Conservation (phyloP, 306 rosid species). For the Casuarina equisetifolia region DNA sequence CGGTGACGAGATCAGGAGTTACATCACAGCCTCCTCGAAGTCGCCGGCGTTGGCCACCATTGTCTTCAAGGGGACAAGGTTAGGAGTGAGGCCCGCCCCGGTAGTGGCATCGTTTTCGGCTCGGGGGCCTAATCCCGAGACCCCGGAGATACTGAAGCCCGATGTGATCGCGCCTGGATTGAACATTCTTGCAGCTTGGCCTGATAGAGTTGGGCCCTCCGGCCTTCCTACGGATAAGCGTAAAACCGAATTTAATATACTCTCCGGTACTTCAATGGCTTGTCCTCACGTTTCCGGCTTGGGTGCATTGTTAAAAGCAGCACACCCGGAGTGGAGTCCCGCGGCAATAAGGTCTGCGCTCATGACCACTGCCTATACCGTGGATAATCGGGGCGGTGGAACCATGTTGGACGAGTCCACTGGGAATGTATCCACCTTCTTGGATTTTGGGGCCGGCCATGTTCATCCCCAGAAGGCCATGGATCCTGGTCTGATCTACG, state of each 20-base stretch:
- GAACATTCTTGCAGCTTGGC: constrained; percentile 97
- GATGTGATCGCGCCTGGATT: constrained; percentile 86
- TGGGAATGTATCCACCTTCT: constrained; percentile 67
- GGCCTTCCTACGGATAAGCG: constrained; percentile 68
- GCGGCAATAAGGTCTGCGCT: constrained; percentile 81
- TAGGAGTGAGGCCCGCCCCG: constrained; percentile 80
- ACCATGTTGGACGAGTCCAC: constrained; percentile 77
- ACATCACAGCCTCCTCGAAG: constrained; percentile 38
- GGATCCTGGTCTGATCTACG: constrained; percentile 81
- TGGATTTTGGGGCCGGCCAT: constrained; percentile 86
- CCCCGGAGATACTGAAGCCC: constrained; percentile 84
- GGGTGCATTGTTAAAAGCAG: constrained; percentile 85
- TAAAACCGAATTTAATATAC: constrained; percentile 72
- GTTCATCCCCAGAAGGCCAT: constrained; percentile 84
- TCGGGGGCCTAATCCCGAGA: constrained; percentile 82
- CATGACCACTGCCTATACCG: constrained; percentile 80
- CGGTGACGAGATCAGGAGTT: constrained; percentile 65
- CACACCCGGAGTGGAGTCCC: constrained; percentile 91
- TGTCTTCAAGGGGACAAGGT: constrained; percentile 68
- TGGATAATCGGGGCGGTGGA: constrained; percentile 60
- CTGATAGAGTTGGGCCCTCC: constrained; percentile 78
- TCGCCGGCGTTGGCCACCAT: constrained; percentile 55
- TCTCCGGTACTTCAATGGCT: constrained; percentile 93
- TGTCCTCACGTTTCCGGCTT: constrained; percentile 92
- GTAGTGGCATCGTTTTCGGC: constrained; percentile 91